A percentile compares a stretch with the other conserved stretches of the same genome.
phyloP scores from a whole-genome alignment of 1,139 yeast genomes.

The Kodamaea anthophila region DNA sequence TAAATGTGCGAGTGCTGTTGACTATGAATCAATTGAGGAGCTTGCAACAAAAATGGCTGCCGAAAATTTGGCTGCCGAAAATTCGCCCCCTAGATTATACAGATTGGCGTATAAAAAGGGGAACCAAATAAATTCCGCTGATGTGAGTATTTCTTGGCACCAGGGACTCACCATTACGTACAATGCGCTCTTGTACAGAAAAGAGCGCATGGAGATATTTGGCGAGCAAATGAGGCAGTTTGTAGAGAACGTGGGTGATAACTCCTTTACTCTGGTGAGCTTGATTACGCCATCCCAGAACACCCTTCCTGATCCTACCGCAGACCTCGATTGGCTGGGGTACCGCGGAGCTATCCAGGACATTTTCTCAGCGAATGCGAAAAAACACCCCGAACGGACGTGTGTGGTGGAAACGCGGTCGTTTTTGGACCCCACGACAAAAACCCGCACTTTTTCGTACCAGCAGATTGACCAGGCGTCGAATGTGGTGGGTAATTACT shows the following conservation, averaged over 20 bases:
- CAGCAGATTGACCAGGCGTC: slow-evolving; percentile 87
- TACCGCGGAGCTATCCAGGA: slow-evolving; percentile 96
- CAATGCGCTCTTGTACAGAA: slow-evolving; percentile 71
- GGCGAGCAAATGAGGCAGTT: slow-evolving; percentile 70
- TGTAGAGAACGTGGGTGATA: slow-evolving; percentile 27
- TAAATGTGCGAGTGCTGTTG: slow-evolving; percentile 30
- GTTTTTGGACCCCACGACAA: slow-evolving; percentile 46
- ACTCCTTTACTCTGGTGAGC: slow-evolving; percentile 20
- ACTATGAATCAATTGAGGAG: slow-evolving; percentile 47
- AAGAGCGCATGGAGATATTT: slow-evolving; percentile 60
- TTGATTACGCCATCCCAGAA: slow-evolving; percentile 62
- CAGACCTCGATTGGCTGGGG: slow-evolving; percentile 82
- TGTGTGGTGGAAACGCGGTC: slow-evolving; percentile 92
- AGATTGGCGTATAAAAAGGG: slow-evolving; percentile 49
- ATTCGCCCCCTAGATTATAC: slow-evolving; percentile 58
- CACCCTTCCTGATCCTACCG: slow-evolving; percentile 79
- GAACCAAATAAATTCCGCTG: slow-evolving; percentile 3
- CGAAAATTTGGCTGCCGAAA: slow-evolving; percentile 35
- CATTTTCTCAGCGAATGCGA: slow-evolving; percentile 82
- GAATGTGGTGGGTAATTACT: slow-evolving; percentile 87
- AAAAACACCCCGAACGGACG: slow-evolving; percentile 70
- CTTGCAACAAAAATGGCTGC: too few species aligned
- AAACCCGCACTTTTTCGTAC: slow-evolving; percentile 72
- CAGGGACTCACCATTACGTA: slow-evolving; percentile 50
- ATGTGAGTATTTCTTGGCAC: too few species aligned